phyloP scores from a whole-genome alignment of 345 rosid species.

The Ceriops zippeliana region DNA sequence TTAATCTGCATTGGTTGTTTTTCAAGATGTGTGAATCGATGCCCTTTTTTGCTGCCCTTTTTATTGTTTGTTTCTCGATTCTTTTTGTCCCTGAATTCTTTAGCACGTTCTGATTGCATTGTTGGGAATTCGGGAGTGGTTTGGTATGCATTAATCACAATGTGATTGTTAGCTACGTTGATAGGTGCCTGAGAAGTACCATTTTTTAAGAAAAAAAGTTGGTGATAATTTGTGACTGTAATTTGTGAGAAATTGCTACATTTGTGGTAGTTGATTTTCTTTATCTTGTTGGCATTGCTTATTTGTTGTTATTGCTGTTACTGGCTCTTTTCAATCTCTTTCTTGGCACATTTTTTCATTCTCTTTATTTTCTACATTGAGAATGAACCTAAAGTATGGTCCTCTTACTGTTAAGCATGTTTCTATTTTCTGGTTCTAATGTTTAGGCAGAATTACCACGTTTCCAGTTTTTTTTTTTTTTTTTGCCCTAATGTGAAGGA shows the following conservation, averaged over 20 bases:
- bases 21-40: neutral
- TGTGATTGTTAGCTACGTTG: neutral
- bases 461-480: too few species aligned
- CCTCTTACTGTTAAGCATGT: too few species aligned
- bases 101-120: conserved; percentile 9
- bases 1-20: neutral
- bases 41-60: neutral
- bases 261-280: neutral
- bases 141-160: conserved; percentile 1
- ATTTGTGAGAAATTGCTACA: neutral
- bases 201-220: too few species aligned
- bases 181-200: neutral
- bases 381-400: too few species aligned
- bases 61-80: neutral
- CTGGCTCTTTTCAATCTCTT: neutral
- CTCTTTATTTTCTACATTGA: too few species aligned
- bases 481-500: neutral
- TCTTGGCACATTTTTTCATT: too few species aligned
- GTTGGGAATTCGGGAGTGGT: neutral
- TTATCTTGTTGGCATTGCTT: neutral
- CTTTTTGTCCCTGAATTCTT: neutral
- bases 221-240: conserved; percentile 1
- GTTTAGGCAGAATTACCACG: too few species aligned
- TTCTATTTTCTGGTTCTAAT: neutral
- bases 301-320: conserved; percentile 1